Evolutionary conservation across 169 alveolate genomes (phyloP).

Genomic region (Eimeria sp.): DNA sequence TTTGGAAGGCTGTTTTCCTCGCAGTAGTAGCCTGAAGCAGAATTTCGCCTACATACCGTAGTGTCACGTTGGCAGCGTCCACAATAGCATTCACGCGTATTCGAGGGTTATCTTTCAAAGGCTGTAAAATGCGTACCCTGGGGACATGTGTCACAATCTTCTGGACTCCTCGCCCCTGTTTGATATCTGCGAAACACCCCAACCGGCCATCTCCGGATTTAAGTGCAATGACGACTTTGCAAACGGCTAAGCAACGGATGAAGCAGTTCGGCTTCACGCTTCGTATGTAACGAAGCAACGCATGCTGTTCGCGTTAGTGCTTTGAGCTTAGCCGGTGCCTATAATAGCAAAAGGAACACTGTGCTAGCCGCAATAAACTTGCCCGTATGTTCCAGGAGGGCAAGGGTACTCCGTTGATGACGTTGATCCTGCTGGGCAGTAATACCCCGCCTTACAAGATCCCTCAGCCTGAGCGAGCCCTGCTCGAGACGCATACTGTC

Average conservation of each 20-base stretch:
- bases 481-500: constrained; percentile 16
- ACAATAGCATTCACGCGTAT: background rate
- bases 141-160: constrained; percentile 60
- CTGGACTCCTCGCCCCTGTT: constrained; percentile 27
- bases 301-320: background rate
- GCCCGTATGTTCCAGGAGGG: constrained; percentile 69
- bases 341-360: background rate
- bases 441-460: constrained; percentile 6
- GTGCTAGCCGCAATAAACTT: background rate
- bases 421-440: constrained; percentile 61
- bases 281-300: background rate
- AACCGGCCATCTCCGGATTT: background rate
- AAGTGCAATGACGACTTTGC: background rate
- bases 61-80: background rate
- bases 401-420: constrained; percentile 20
- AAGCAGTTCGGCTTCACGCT: background rate
- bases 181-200: constrained; percentile 22
- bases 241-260: background rate
- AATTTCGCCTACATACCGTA: background rate
- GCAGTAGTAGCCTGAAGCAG: constrained; percentile 62
- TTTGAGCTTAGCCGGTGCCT: background rate
- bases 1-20: background rate
- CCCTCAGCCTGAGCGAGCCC: constrained; percentile 69
- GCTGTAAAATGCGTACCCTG: constrained; percentile 20
- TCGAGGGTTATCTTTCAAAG: background rate